Conservation (phyloP, 495 filamentous ascomycete genomes). For the Chaetomidium leptoderma region DNA sequence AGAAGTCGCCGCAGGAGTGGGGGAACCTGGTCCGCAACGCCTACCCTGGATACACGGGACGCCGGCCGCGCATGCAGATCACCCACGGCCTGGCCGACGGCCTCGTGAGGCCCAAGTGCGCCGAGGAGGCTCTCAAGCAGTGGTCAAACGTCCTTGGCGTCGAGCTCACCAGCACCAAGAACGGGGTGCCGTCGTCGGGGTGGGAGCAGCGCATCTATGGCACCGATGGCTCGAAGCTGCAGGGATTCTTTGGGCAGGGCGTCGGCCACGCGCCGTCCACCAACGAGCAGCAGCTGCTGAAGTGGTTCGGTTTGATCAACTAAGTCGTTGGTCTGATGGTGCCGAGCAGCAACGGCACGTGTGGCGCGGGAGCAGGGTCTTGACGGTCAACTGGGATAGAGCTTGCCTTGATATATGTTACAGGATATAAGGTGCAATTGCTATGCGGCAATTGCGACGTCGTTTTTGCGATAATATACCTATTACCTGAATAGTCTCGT, state of each 20-base stretch:
- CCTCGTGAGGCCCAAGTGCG: conserved; percentile 48
- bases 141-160: conserved; percentile 52
- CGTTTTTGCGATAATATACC: no score
- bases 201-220: conserved; percentile 47
- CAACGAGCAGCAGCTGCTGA: conserved; percentile 37
- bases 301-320: conserved; percentile 36
- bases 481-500: no score
- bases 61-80: conserved; percentile 52
- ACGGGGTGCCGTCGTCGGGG: conserved; percentile 34
- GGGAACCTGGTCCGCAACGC: conserved; percentile 45
- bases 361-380: no score
- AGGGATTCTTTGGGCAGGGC: conserved; percentile 46
- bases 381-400: no score
- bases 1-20: conserved; percentile 49
- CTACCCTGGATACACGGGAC: conserved; percentile 52
- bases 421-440: no score
- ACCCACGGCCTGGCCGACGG: conserved; percentile 50
- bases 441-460: no score
- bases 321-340: no score
- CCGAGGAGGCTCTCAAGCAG: conserved; percentile 53
- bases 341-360: no score
- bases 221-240: conserved; percentile 40
- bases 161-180: conserved; percentile 29
- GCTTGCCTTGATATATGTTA: no score
- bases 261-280: conserved; percentile 47